Evolutionary conservation across 345 rosid genomes (phyloP), one percentile per base, ranked within the genome.

Genomic region (Aquilaria malaccensis): DNA sequence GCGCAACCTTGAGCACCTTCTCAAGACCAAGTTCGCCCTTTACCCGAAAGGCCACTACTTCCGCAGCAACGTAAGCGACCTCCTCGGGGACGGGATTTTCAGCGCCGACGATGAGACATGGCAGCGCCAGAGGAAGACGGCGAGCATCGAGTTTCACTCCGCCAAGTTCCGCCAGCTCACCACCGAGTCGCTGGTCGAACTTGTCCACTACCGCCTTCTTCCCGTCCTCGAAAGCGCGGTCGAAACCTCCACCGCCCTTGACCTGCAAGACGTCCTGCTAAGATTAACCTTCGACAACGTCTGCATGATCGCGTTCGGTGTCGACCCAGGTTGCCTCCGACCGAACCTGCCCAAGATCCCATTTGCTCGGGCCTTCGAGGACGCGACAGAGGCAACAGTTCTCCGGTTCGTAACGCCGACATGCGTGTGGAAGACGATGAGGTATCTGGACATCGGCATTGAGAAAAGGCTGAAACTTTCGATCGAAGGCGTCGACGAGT

Each of bases 261-360:
- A 94, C 69, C 83, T 94, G 12, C 99, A 94, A 65, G 99, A 88
- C 53, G 74, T 90, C 22, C 70, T 94, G 13, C 66, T 86, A 51
- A 72, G 99, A 72, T 78, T 94, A 33, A 90, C 99, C 0, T 90
- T 94, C 52, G 97, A 94, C 58, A 94, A 88, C 51, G 92, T 94
- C 4, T 90, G 97, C 74, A 90, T 87, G 95, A 83, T 94, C 46
- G 97, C 97, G 13, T 86, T 94, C 48, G 99, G 99, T 30, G 92
- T 81, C 7, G 99, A 94, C 71, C 97, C 99, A 1, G 97, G 97
- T 0, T 90, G 96, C 70, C 72, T 94, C 0, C 59, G 79, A 30
- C 83, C 66, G 0, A 85, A 80, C 0, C 72, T 88, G 60, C 92
- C 97, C 0, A 78, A 85, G 3, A 84, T 87, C 53, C 92, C 95